Evolutionary conservation across 148 eudicot genomes (phyloP).

Genomic region (Rhododendron simsii): DNA sequence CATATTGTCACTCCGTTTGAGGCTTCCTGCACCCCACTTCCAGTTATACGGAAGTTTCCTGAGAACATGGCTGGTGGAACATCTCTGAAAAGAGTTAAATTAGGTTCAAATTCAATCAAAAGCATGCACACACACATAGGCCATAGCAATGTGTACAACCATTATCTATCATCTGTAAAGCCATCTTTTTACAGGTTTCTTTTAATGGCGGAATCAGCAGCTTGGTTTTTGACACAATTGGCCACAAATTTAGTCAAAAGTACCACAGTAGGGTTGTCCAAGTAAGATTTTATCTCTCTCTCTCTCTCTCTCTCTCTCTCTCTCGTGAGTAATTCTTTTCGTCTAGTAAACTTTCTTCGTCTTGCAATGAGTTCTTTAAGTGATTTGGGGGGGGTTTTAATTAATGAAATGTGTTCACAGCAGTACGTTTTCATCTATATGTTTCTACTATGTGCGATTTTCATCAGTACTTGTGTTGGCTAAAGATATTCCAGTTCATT

Average conservation of each 20-base stretch:
- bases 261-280: conserved; percentile 89
- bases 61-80: neutral
- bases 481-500: neutral
- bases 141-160: neutral
- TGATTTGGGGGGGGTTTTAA: neutral
- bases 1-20: neutral
- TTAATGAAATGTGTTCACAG: neutral
- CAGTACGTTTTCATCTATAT: neutral
- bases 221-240: conserved; percentile 80
- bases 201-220: conserved; percentile 65
- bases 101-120: neutral
- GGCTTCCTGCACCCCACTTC: neutral
- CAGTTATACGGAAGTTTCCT: neutral
- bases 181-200: conserved; percentile 43
- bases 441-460: neutral
- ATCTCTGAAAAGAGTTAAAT: neutral
- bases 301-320: neutral
- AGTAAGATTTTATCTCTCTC: conserved; percentile 31
- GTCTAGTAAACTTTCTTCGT: neutral
- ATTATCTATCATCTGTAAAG: neutral
- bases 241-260: conserved; percentile 74
- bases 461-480: neutral
- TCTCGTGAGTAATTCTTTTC: neutral
- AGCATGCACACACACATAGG: neutral
- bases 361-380: conserved; percentile 6